Evolutionary conservation across 305 asterid genomes (phyloP).

Genomic region (Fraxinus nigra): DNA sequence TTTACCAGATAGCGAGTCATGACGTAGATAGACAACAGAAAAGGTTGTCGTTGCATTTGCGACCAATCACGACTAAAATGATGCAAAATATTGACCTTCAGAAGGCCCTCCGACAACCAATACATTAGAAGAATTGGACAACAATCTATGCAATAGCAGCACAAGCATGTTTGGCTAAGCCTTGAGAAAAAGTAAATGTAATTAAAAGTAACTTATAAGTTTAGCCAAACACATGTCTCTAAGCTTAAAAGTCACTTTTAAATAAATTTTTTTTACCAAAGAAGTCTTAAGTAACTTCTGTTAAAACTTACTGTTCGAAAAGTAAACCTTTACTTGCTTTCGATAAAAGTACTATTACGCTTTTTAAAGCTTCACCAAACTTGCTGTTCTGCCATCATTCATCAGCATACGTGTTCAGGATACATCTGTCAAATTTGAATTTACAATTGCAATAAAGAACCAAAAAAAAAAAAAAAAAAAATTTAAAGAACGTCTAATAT

Average conservation of each 20-base stretch:
- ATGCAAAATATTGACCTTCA: not conserved
- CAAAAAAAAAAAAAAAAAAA: too few species aligned
- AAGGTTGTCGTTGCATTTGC: not conserved
- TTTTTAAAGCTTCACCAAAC: not conserved
- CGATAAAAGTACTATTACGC: not conserved
- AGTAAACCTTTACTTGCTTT: not conserved
- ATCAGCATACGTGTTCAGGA: not conserved
- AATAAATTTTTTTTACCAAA: not conserved
- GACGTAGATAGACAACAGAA: not conserved
- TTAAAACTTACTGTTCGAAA: not conserved
- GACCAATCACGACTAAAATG: not conserved
- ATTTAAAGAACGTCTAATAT: not conserved
- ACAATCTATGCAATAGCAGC: not conserved
- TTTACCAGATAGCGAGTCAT: not conserved
- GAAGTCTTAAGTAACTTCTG: not conserved
- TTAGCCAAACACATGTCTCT: not conserved
- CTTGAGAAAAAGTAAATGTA: not conserved
- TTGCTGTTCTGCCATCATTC: not conserved
- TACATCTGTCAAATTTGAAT: not conserved
- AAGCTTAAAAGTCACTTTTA: not conserved
- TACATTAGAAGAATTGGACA: not conserved
- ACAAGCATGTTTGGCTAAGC: not conserved
- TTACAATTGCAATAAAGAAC: not conserved
- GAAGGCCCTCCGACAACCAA: not conserved
- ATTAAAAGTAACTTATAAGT: not conserved